These are phyloP conservation scores for Talaromyces sp. DNA, from an alignment of 2,329 filamentous ascomycete genomes.

Conservation along the genomic window DNA sequence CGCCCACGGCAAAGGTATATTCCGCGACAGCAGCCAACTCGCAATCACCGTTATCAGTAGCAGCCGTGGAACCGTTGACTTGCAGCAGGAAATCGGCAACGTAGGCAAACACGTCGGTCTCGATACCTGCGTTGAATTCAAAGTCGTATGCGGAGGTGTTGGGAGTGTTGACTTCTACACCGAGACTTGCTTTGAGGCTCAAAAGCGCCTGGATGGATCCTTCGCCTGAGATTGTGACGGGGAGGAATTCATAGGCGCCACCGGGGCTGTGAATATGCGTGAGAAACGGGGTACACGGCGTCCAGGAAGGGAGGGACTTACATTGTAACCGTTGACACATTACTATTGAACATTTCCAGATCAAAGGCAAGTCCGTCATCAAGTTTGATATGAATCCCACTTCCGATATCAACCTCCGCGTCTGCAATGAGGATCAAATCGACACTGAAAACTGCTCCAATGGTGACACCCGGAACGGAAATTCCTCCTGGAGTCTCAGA, in stretches of 20 bases:
- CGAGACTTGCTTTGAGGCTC: conserved; percentile 28
- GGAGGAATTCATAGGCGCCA: conserved; percentile 57
- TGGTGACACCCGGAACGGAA: conserved; percentile 39
- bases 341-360: conserved; percentile 52
- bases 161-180: conserved; percentile 20
- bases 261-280: conserved; percentile 43
- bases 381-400: conserved; percentile 56
- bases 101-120: conserved; percentile 52
- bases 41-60: conserved; percentile 42
- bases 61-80: conserved; percentile 43
- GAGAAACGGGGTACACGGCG: not conserved
- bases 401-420: conserved; percentile 51
- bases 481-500: conserved; percentile 49
- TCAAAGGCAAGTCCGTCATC: conserved; percentile 52
- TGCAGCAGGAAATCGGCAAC: conserved; percentile 57
- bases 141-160: not conserved
- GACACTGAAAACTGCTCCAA: conserved; percentile 52
- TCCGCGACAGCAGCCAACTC: conserved; percentile 49
- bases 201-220: conserved; percentile 31
- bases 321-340: conserved; percentile 52
- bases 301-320: conserved; percentile 36
- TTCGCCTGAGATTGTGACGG: conserved; percentile 51
- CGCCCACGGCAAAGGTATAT: conserved; percentile 55
- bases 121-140: conserved; percentile 47
- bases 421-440: conserved; percentile 55